Evolutionary conservation across 163 green algal species (phyloP).

Genomic region (Scenedesmus sp.): DNA sequence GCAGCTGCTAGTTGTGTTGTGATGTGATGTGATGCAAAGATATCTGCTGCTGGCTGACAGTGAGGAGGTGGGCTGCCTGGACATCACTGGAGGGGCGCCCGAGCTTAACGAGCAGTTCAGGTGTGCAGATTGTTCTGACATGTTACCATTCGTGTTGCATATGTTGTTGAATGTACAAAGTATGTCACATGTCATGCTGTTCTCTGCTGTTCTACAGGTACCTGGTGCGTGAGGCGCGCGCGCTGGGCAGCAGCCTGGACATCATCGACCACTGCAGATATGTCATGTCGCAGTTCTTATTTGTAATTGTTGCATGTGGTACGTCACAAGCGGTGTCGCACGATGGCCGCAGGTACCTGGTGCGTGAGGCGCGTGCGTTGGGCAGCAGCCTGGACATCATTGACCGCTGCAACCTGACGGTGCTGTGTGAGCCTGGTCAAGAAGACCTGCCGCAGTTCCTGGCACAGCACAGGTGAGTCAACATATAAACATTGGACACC

Average conservation of each 20-base stretch:
- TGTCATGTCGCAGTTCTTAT: no score
- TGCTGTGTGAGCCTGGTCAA: conserved; percentile 95
- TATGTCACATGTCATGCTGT: not conserved
- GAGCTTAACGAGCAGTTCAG: conserved; percentile 92
- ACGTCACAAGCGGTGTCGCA: not conserved
- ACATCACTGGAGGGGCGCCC: conserved; percentile 96
- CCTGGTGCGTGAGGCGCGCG: conserved; percentile 24
- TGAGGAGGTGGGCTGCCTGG: conserved; percentile 77
- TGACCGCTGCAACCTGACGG: conserved; percentile 98
- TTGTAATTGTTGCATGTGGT: no score
- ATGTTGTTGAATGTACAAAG: no score
- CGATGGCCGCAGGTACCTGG: conserved; percentile 27
- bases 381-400: conserved; percentile 74
- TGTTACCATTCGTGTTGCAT: conserved; percentile 52
- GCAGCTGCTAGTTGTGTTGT: not conserved
- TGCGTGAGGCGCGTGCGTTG: conserved; percentile 1
- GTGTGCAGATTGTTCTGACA: conserved; percentile 44
- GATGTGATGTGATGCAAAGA: not conserved
- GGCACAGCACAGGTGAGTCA: conserved; percentile 72
- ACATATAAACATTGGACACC: no score
- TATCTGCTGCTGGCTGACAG: conserved; percentile 68
- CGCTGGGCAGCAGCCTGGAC: not conserved
- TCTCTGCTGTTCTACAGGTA: conserved; percentile 12
- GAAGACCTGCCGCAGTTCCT: conserved; percentile 93
- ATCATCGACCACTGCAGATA: conserved; percentile 74